These are phyloP conservation scores for Wallacemonas sp. DNA, from an alignment of 208 protist genomes.

Conservation along the genomic window DNA sequence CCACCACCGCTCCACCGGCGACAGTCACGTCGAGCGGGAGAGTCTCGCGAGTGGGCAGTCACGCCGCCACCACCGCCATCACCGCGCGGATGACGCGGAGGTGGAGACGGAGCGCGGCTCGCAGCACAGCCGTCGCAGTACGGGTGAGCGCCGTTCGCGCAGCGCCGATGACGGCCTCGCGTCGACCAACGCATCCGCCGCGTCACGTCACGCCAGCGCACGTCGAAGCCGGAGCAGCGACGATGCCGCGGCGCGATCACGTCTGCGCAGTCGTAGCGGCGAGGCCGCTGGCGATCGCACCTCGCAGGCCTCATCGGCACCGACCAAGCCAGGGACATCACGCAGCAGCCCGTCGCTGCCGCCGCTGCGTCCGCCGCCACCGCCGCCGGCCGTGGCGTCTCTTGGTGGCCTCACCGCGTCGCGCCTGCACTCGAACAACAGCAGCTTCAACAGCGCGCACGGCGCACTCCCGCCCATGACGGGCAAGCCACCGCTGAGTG, in stretches of 20 bases:
- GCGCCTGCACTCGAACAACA: constrained; percentile 26
- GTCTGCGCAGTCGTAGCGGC: constrained; percentile 6
- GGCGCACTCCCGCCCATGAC: constrained; percentile 24
- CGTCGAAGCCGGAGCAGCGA: constrained; percentile 14
- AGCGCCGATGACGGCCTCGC: constrained; percentile 5
- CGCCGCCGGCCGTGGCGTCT: constrained; percentile 6
- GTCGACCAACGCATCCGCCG: background rate
- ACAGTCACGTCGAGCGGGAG: background rate
- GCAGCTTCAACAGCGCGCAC: constrained; percentile 19
- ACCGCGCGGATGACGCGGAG: too few relatives aligned
- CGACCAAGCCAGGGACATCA: background rate
- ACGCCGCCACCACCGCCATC: constrained; percentile 2
- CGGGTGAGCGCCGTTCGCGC: background rate
- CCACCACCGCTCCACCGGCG: constrained; percentile 29
- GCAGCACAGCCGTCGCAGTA: background rate
- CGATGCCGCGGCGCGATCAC: constrained; percentile 2
- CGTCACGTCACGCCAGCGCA: constrained; percentile 5
- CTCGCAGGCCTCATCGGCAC: background rate
- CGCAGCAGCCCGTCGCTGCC: constrained; percentile 7
- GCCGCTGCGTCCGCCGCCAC: constrained; percentile 12
- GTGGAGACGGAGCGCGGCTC: too few relatives aligned
- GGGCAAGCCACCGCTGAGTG: constrained; percentile 61
- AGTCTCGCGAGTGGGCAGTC: constrained; percentile 13
- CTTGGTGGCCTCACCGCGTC: constrained; percentile 20
- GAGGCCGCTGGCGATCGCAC: background rate